Percentiles rank a stretch among this genome's conserved stretches.
Evolutionary conservation across 1,284 basidiomycete species (phyloP).

Genomic region (Moesziomyces sp.): DNA sequence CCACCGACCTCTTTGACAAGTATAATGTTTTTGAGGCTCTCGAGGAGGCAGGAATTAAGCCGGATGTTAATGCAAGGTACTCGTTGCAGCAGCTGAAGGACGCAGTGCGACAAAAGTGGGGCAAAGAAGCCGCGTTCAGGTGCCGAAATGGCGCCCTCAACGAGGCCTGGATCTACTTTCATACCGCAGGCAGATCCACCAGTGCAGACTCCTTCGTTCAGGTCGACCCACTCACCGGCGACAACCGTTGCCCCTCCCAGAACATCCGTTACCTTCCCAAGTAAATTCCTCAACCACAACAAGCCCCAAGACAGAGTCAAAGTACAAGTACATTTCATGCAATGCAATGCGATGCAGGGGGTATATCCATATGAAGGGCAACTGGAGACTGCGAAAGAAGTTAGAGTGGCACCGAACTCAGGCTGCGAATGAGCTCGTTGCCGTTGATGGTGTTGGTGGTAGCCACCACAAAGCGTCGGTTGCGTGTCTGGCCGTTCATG

Average conservation of each 20-base stretch:
- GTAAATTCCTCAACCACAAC: conserved; percentile 1
- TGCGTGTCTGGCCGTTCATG: conserved; percentile 74
- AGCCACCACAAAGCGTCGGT: conserved; percentile 56
- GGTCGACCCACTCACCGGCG: conserved; percentile 23
- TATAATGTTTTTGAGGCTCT: conserved; percentile 41
- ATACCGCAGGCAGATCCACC: conserved; percentile 33
- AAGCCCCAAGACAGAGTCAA: background rate
- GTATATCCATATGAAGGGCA: background rate
- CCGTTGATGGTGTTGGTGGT: conserved; percentile 61
- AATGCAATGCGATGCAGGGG: background rate
- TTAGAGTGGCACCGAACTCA: conserved; percentile 15
- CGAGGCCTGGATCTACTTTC: conserved; percentile 47
- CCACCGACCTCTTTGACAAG: conserved; percentile 26
- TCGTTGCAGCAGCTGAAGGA: conserved; percentile 24
- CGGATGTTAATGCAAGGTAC: conserved; percentile 21
- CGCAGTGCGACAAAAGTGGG: conserved; percentile 20
- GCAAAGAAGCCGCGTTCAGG: conserved; percentile 30
- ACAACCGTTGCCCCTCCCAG: conserved; percentile 35
- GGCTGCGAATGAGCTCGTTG: conserved; percentile 38
- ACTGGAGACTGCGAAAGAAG: too few relatives aligned
- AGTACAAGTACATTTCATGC: conserved; percentile 11
- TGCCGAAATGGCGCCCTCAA: conserved; percentile 39
- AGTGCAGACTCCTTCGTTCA: conserved; percentile 23
- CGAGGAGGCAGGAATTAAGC: conserved; percentile 24
- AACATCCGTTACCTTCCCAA: conserved; percentile 48